Evolutionary conservation across 2,329 filamentous ascomycete genomes (phyloP).

Genomic region (Arthrobotrys entomopaga): DNA sequence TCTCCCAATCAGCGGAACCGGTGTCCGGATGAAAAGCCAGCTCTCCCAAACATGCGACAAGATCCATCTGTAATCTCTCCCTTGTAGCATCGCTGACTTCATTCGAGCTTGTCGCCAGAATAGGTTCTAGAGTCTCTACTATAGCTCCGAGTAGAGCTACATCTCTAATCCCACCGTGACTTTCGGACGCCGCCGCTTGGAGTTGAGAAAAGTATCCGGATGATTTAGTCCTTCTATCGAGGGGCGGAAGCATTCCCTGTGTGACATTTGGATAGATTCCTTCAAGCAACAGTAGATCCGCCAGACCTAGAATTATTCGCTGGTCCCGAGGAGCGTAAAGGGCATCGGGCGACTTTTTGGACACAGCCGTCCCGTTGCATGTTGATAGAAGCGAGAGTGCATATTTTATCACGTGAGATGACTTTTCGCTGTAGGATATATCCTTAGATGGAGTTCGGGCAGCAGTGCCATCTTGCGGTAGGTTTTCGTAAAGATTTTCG

Average conservation of each 20-base stretch:
- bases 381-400: conserved; percentile 22
- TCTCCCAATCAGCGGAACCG: conserved; percentile 49
- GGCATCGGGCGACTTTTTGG: conserved; percentile 46
- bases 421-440: conserved; percentile 18
- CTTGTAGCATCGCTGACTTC: conserved; percentile 53
- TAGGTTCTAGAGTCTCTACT: conserved; percentile 28
- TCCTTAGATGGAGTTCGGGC: not conserved
- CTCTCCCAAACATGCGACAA: conserved; percentile 58
- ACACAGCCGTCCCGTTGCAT: conserved; percentile 22
- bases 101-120: conserved; percentile 40
- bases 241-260: conserved; percentile 48
- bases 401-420: conserved; percentile 28
- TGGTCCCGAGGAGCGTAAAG: conserved; percentile 54
- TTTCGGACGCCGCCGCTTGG: conserved; percentile 19
- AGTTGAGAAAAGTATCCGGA: conserved; percentile 51
- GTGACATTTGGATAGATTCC: conserved; percentile 58
- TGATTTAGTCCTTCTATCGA: conserved; percentile 49
- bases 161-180: conserved; percentile 14
- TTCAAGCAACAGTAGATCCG: conserved; percentile 58
- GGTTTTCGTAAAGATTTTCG: conserved; percentile 35
- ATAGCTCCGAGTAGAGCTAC: conserved; percentile 29
- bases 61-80: conserved; percentile 57
- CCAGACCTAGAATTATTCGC: conserved; percentile 56
- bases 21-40: conserved; percentile 56
- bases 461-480: conserved; percentile 19